Evolutionary conservation across 228 moss, liverwort and hornwort genomes (phyloP).

Genomic region (Sphagnum fallax): DNA sequence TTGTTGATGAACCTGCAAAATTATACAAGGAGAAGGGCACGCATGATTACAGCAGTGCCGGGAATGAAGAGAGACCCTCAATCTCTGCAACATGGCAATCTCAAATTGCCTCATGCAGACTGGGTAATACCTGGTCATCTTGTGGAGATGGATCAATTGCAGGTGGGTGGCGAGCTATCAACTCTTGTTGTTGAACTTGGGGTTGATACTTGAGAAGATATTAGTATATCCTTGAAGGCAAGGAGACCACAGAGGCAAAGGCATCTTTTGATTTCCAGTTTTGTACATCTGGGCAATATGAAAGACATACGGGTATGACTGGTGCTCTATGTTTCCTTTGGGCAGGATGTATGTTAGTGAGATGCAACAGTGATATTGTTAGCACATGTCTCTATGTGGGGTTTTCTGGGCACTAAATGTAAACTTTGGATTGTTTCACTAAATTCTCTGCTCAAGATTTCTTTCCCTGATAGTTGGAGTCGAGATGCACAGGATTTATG

Average conservation of each 20-base stretch:
- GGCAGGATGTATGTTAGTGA: neutral
- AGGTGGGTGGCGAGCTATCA: conserved; percentile 3
- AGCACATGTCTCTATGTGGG: no score
- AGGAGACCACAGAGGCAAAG: conserved; percentile 8
- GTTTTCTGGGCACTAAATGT: no score
- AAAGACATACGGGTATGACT: conserved; percentile 23
- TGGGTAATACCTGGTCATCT: neutral
- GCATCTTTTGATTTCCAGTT: conserved; percentile 1
- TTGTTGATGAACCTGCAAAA: neutral
- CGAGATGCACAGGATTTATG: no score
- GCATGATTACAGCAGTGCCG: no score
- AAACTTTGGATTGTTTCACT: no score
- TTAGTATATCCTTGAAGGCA: conserved; percentile 1
- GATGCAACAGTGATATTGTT: no score
- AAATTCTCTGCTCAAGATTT: neutral
- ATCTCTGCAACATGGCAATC: neutral
- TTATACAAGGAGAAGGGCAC: no score
- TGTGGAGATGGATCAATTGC: neutral
- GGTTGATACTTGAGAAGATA: conserved; percentile 4
- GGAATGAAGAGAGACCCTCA: neutral
- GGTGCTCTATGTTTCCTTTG: neutral
- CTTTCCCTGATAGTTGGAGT: no score
- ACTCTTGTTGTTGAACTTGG: conserved; percentile 35
- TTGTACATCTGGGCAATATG: conserved; percentile 8
- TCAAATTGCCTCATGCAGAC: neutral